phyloP scores from a whole-genome alignment of 345 rosid species.

The Eucalyptus cloeziana region DNA sequence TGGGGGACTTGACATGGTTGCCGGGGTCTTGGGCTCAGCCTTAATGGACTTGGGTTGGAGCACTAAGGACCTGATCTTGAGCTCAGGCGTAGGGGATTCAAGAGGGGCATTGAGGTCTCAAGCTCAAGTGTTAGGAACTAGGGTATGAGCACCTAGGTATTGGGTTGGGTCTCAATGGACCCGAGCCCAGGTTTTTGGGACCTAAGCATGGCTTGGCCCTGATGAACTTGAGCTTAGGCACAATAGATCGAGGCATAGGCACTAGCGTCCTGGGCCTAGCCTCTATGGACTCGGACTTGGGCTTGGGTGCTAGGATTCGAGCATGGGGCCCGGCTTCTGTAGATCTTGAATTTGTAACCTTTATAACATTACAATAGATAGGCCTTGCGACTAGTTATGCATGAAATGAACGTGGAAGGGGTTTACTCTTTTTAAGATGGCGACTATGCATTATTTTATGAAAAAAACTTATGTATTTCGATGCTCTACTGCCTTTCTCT shows the following conservation, averaged over 20 bases:
- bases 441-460: neutral
- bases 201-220: too few species aligned
- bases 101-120: too few species aligned
- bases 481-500: neutral
- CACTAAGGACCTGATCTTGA: too few species aligned
- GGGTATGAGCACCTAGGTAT: too few species aligned
- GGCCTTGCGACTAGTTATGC: neutral
- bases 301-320: accelerated
- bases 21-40: accelerated
- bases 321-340: too few species aligned
- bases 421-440: neutral
- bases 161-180: accelerated
- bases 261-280: accelerated
- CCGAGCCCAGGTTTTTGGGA: accelerated
- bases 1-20: accelerated
- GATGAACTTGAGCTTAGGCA: accelerated
- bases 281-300: accelerated
- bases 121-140: too few species aligned
- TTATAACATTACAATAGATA: neutral
- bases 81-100: accelerated
- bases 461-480: neutral
- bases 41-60: too few species aligned
- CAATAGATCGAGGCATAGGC: accelerated
- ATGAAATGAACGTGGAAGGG: neutral
- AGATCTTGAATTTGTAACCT: neutral